These are phyloP conservation scores for Saccharomyces uvarum DNA, from an alignment of 1,139 yeast species.

Conservation along the genomic window DNA sequence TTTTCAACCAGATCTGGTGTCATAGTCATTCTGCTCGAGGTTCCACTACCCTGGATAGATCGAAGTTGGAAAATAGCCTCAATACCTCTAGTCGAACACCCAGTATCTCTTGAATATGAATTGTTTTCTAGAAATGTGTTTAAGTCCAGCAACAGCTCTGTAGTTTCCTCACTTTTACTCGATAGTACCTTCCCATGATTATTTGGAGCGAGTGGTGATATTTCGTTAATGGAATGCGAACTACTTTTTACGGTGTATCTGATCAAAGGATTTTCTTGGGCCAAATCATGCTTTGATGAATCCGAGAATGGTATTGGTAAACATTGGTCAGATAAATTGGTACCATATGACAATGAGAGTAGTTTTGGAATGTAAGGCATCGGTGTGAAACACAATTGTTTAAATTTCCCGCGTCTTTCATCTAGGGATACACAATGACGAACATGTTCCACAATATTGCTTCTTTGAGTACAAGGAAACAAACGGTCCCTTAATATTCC, in stretches of 20 bases:
- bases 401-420: slow-evolving; percentile 55
- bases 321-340: slow-evolving; percentile 4
- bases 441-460: slow-evolving; percentile 46
- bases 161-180: background rate
- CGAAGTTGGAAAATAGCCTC: slow-evolving; percentile 2
- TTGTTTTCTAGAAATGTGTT: background rate
- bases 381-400: slow-evolving; percentile 47
- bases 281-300: background rate
- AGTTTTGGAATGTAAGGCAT: slow-evolving; percentile 34
- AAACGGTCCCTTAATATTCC: slow-evolving; percentile 49
- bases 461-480: slow-evolving; percentile 49
- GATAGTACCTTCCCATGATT: background rate
- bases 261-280: background rate
- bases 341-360: slow-evolving; percentile 26
- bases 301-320: background rate
- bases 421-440: slow-evolving; percentile 61
- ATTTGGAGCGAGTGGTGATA: background rate
- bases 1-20: slow-evolving; percentile 41
- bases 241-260: background rate
- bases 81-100: background rate
- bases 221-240: background rate
- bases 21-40: slow-evolving; percentile 6
- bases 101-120: background rate
- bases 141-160: background rate
- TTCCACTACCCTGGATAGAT: slow-evolving; percentile 7